A percentile compares a stretch with the other conserved stretches of the same genome.
Evolutionary conservation across 208 protist genomes (phyloP).

Genomic region (Trichomonas gallinae): DNA sequence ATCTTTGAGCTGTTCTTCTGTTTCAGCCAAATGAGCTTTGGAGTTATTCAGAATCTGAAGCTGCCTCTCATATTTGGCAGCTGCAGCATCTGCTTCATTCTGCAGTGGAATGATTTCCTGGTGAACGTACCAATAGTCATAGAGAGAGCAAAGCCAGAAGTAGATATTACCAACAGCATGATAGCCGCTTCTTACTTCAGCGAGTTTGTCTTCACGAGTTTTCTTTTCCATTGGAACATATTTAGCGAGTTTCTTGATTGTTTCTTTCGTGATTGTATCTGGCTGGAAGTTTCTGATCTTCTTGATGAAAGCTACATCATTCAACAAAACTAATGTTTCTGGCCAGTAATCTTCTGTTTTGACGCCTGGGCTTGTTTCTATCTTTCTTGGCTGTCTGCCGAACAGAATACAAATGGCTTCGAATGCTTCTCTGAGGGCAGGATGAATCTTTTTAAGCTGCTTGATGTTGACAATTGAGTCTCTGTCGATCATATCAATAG

Average conservation of each 20-base stretch:
- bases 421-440: neutral
- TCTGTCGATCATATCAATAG: neutral
- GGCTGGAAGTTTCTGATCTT: conserved; percentile 86
- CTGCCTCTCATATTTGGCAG: conserved; percentile 50
- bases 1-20: conserved; percentile 72
- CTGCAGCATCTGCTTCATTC: conserved; percentile 67
- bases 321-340: conserved; percentile 41
- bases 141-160: conserved; percentile 46
- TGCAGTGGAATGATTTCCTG: conserved; percentile 86
- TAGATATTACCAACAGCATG: conserved; percentile 45
- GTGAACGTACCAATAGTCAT: conserved; percentile 66
- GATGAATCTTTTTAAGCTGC: neutral
- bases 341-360: neutral
- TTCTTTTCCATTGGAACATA: conserved; percentile 66
- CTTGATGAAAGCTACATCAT: conserved; percentile 79
- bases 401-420: conserved; percentile 24
- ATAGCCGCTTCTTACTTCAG: neutral
- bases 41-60: conserved; percentile 28
- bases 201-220: neutral
- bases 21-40: conserved; percentile 53
- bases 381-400: neutral
- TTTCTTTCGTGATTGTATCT: conserved; percentile 75
- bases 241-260: conserved; percentile 77
- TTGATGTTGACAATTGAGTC: conserved; percentile 14
- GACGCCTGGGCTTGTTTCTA: neutral